Evolutionary conservation across 805 yeast species (phyloP).

Genomic region (Zygotorulaspora chibaensis): DNA sequence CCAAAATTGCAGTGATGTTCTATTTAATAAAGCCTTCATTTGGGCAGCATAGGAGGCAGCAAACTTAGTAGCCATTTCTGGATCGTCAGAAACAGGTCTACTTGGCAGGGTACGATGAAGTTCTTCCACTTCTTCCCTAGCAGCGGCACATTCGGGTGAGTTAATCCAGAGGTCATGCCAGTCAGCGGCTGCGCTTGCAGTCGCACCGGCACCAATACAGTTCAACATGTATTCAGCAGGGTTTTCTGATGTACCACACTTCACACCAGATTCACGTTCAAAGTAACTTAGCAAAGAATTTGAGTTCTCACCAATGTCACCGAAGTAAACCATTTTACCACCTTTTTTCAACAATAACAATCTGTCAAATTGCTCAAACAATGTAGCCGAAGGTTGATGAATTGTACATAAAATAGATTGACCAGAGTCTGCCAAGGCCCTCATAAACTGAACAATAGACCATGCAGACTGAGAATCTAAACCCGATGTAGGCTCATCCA

Average conservation of each 20-base stretch:
- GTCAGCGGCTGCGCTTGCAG: constrained; percentile 53
- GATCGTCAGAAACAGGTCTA: constrained; percentile 33
- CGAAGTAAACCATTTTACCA: constrained; percentile 77
- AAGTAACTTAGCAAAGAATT: constrained; percentile 56
- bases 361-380: constrained; percentile 65
- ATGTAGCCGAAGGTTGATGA: constrained; percentile 72
- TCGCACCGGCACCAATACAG: constrained; percentile 78
- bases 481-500: constrained; percentile 75
- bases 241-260: constrained; percentile 56
- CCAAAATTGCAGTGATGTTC: constrained; percentile 61
- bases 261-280: constrained; percentile 67
- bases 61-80: constrained; percentile 40
- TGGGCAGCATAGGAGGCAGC: constrained; percentile 45
- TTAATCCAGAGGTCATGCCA: constrained; percentile 61
- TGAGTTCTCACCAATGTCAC: constrained; percentile 70
- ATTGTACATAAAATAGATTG: constrained; percentile 74
- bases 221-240: constrained; percentile 76
- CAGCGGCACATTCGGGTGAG: constrained; percentile 47
- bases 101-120: constrained; percentile 46
- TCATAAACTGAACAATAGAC: constrained; percentile 64
- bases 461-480: constrained; percentile 63
- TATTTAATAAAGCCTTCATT: constrained; percentile 41
- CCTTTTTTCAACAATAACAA: constrained; percentile 65
- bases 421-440: constrained; percentile 65
- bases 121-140: constrained; percentile 48